Evolutionary conservation across 169 alveolate genomes (phyloP), one percentile per base, ranked within the genome.

Genomic region (Eimeria zaria): DNA sequence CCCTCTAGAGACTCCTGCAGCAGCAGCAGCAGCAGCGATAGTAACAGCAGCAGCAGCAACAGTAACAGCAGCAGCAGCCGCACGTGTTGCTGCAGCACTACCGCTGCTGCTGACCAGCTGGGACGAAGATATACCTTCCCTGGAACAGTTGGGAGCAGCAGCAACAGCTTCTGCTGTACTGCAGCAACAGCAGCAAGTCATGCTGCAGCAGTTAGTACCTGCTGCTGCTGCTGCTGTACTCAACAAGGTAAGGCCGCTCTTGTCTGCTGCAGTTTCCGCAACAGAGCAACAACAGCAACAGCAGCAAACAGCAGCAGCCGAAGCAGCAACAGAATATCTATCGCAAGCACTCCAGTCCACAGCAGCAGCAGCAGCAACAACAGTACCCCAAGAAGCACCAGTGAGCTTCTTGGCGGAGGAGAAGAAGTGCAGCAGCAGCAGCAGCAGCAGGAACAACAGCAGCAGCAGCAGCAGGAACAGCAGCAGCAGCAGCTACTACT

Each of bases 231-330:
- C 90, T 81, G 73, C 90, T 16, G 48, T 27, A n/a, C n/a, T n/a
- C 69, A 51, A 8, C 46, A 20, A n/a, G 22, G 90, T 62, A 53
- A 51, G 33, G 58, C 36, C 48, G 9, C 71, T 51, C 44, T 48
- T 27, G 46, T 27, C n/a, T 24, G 73, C 71, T 51, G 44, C 71
- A 81, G 87, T 62, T 46, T 22, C 87, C 87, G 87, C 90, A 81
- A 46, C 71, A 46, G 90, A n/a, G 73, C 90, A 18, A 51, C 67
- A 48, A 48, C 90, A 51, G 90, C 90, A 53, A 51, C 90, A 53
- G 71, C 46, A 48, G 90, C 90, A 46, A 81, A 81, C 71, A 81
- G 73, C 90, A 81, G 90, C 67, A 81, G 55, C 73, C 24, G 69
- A 69, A 16, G 90, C 85, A 74, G 85, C 85, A 30, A 74, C 85